Evolutionary conservation across 2,329 filamentous ascomycete genomes (phyloP).

Genomic region (Oidium heveae): DNA sequence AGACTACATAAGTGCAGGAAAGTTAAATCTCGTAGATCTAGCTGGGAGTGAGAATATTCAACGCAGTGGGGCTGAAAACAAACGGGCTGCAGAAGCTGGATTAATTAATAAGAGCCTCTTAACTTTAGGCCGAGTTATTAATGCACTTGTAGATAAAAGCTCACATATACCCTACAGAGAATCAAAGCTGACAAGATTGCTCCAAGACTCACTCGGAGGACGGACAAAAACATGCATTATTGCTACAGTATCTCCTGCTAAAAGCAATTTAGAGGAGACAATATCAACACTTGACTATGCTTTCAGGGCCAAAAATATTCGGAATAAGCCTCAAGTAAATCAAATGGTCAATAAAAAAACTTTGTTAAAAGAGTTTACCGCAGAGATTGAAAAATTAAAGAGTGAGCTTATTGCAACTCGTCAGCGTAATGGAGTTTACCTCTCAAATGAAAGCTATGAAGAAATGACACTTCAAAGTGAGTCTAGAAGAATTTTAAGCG

Average conservation of each 20-base stretch:
- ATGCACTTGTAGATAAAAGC: constrained; percentile 75
- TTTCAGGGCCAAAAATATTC: constrained; percentile 93
- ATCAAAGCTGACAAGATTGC: constrained; percentile 77
- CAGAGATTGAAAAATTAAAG: constrained; percentile 85
- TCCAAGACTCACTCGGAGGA: constrained; percentile 91
- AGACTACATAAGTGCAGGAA: constrained; percentile 73
- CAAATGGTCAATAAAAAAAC: constrained; percentile 83
- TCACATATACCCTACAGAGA: constrained; percentile 79
- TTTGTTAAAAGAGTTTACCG: constrained; percentile 65
- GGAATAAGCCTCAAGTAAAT: constrained; percentile 92
- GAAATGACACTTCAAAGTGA: constrained; percentile 83
- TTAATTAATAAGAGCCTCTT: constrained; percentile 95
- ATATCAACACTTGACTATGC: constrained; percentile 97
- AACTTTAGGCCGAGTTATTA: constrained; percentile 88
- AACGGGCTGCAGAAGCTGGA: constrained; percentile 82
- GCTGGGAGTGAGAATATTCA: constrained; percentile 96
- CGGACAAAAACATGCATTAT: constrained; percentile 97
- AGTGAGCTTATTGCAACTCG: constrained; percentile 79
- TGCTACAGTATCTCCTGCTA: constrained; percentile 81
- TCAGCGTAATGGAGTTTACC: constrained; percentile 83
- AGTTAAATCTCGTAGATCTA: constrained; percentile 88
- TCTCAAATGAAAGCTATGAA: constrained; percentile 72
- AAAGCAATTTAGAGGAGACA: constrained; percentile 88
- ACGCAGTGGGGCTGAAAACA: constrained; percentile 90
- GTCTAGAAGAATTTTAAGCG: constrained; percentile 67